Base-by-base conservation (phyloP, 2,329 filamentous ascomycete species). In the Trichoderma sp. region DNA sequence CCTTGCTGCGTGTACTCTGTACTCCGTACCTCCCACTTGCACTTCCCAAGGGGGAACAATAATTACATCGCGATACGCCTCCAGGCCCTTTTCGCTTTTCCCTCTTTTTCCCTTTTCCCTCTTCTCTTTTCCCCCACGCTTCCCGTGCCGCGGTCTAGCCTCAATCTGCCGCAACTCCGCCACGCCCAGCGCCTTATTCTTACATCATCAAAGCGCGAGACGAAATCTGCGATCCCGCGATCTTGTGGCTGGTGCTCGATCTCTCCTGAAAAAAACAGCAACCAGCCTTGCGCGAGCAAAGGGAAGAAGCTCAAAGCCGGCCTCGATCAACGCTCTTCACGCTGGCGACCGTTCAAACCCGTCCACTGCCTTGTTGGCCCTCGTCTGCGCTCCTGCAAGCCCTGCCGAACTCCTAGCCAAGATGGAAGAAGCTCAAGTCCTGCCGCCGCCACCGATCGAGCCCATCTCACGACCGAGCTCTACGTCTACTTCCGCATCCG, bases 381-480 rank as follows among this genome's bases (percentile, higher is more conserved):
- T 63, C 19, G 12, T 41, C 39, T 39, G 15, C 61, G 30, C 56
- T 50, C 45, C 62, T 21, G 41, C 50, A n/a, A 60, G 26, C 59
- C 47, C 70, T 56, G 56, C 72, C 74, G 70, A 51, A 30, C 41
- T 28, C 39, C 15, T 60, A 67, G 34, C 43, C 39, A 67, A n/a
- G 28, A 83, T 84, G 80, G 82, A 84, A 71, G 82, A 84, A 64
- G 68, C 75, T 39, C 78, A 79, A 62, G 69, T 77, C 55, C 72
- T 80, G 51, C 73, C 78, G 47, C 72, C 77, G 44, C 75, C 78
- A 43, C 73, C 75, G 10, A 72, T 80, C 48, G 83, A 86, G 67
- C 76, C 80, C 19, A 80, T 83, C 66, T 83, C 83, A 34, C 78
- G 80, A 69, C 81, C 81, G 24, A 80, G 78, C 69, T 83, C 83